phyloP scores from a whole-genome alignment of 2,329 filamentous ascomycete genomes.

The Ustilaginoidea virens region DNA sequence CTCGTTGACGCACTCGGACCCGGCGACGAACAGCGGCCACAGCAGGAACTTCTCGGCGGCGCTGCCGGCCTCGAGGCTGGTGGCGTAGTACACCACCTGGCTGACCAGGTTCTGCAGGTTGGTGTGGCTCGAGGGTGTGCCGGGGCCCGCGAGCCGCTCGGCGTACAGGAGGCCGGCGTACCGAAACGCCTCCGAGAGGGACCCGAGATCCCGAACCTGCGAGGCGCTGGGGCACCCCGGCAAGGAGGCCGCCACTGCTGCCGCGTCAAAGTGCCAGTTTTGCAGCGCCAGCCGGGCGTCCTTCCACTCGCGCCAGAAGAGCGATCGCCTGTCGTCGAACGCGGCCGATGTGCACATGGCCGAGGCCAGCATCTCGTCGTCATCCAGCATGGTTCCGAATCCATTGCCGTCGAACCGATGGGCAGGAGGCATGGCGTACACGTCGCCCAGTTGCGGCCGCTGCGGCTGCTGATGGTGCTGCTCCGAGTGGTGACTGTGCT shows the following conservation, averaged over 20 bases:
- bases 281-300: constrained; percentile 62
- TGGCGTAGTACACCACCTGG: constrained; percentile 71
- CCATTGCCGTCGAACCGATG: constrained; percentile 53
- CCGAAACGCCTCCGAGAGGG: constrained; percentile 81
- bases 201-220: constrained; percentile 59
- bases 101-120: constrained; percentile 74
- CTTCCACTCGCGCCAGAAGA: constrained; percentile 82
- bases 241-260: constrained; percentile 33
- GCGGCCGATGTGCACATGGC: constrained; percentile 25
- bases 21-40: constrained; percentile 84
- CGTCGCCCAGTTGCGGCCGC: constrained; percentile 8
- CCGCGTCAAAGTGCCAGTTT: constrained; percentile 60
- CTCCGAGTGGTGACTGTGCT: neutral
- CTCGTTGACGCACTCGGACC: constrained; percentile 75
- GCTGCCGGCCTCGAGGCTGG: constrained; percentile 56
- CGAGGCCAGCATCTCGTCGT: constrained; percentile 35
- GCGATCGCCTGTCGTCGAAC: constrained; percentile 42
- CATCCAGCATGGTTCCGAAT: constrained; percentile 39
- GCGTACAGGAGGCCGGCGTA: constrained; percentile 82
- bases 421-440: constrained; percentile 27
- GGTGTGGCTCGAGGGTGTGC: constrained; percentile 53
- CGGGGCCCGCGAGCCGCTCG: constrained; percentile 69
- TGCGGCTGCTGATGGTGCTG: constrained; percentile 1
- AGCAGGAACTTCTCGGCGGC: constrained; percentile 76
- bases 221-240: constrained; percentile 34